A percentile compares a stretch with the other conserved stretches of the same genome.
phyloP scores from a whole-genome alignment of 2,329 filamentous ascomycete genomes.

The Fusarium transvaalense region DNA sequence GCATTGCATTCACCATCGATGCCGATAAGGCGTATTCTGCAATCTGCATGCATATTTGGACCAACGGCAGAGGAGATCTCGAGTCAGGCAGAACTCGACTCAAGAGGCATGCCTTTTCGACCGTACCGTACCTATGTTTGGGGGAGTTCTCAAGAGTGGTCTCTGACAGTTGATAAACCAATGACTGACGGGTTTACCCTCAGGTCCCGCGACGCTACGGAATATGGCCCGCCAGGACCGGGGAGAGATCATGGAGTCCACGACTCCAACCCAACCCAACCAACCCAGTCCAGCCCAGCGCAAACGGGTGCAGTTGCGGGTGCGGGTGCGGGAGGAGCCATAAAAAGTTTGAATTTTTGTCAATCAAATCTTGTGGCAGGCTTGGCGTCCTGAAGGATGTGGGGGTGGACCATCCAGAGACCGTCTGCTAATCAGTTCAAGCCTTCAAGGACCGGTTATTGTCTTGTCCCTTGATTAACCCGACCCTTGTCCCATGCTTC shows the following conservation, averaged over 20 bases:
- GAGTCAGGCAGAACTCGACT: conserved; percentile 3
- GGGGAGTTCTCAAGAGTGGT: not conserved
- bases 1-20: conserved; percentile 13
- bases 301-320: not conserved
- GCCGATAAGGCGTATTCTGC: conserved; percentile 24
- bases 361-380: conserved; percentile 24
- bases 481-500: conserved; percentile 5
- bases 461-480: not conserved
- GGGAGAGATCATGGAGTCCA: conserved; percentile 4
- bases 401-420: conserved; percentile 43
- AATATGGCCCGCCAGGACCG: conserved; percentile 35
- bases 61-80: conserved; percentile 7
- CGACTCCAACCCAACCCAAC: too few species aligned
- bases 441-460: conserved; percentile 6
- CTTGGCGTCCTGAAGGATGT: conserved; percentile 36
- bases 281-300: too few species aligned
- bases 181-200: conserved; percentile 26
- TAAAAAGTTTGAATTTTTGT: conserved; percentile 29
- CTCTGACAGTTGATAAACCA: conserved; percentile 25
- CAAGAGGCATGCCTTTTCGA: conserved; percentile 2
- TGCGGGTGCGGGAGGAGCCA: conserved; percentile 37
- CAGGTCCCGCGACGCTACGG: conserved; percentile 40
- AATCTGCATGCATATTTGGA: conserved; percentile 18
- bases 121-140: conserved; percentile 4
- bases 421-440: conserved; percentile 42